Base-by-base conservation (phyloP, 148 eudicot genomes). In the Rhododendron mucronatum region DNA sequence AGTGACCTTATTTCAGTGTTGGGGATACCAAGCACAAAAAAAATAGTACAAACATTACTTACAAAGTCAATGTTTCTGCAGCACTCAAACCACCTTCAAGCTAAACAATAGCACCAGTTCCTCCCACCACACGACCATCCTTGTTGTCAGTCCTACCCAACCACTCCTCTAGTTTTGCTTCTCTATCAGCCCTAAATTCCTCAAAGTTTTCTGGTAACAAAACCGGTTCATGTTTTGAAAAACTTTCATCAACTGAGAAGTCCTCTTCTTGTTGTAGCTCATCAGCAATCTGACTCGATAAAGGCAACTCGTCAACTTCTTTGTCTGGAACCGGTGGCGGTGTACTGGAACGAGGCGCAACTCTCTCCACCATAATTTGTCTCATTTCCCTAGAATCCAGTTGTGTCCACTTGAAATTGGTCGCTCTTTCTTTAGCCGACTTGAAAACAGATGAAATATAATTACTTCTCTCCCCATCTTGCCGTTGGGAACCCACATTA, bases 111-210 rank as follows among this genome's bases (percentile, higher is more conserved):
- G 82, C 85, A 85, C 78, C 80, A 18, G 51, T 67, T 79, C 86
- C 63, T 78, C 44, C 69, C 48, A 35, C 69, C 63, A 35, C 35
- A 21, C 65, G 37, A 59, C 77, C 61, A 76, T 28, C 65, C 79
- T 84, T 73, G 33, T 67, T 82, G 37, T 76, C 59, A 13, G 67
- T 69, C 74, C 86, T 90, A 87, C 89, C 89, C 80, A 93, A 88
- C 98, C 98, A 96, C 57, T 92, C 92, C 83, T 94, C 96, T 30
- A 96, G 85, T 86, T 87, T 93, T 30, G 94, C 93, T 89, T 94
- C 98, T 89, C 78, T 93, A 80, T 90, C 94, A 23, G 93, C 92
- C 88, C 88, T 96, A 57, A 94, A 94, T 82, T 91, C 93, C n/a
- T 96, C 93, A 80, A 48, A 96, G 50, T 89, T 90, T 23, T 87